phyloP scores from a whole-genome alignment of 768 basidiomycete genomes.

The Termitomyces sp. region DNA sequence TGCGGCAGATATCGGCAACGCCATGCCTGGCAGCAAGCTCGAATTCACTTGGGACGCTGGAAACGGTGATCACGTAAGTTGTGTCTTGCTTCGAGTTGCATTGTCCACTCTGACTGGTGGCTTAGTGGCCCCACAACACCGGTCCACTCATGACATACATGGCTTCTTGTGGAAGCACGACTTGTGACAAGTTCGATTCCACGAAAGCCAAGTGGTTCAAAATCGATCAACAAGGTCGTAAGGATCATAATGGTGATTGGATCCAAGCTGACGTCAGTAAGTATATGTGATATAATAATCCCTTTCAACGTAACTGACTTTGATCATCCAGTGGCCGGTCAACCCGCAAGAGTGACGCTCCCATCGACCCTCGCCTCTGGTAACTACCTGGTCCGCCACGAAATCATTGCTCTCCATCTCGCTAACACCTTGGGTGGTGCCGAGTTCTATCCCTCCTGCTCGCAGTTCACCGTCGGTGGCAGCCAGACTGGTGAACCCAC shows the following conservation, averaged over 20 bases:
- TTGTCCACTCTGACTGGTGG: not conserved
- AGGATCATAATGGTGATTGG: constrained; percentile 35
- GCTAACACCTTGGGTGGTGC: constrained; percentile 53
- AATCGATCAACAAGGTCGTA: constrained; percentile 47
- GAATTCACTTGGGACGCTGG: constrained; percentile 3
- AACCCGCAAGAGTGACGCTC: constrained; percentile 32
- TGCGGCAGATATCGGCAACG: constrained; percentile 45
- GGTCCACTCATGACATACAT: constrained; percentile 76
- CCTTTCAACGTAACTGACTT: not conserved
- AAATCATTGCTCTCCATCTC: constrained; percentile 74
- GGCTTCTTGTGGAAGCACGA: constrained; percentile 50
- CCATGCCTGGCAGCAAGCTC: constrained; percentile 20
- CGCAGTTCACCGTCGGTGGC: constrained; percentile 51
- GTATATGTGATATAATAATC: constrained; percentile 15
- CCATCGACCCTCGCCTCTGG: constrained; percentile 55
- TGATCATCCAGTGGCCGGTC: constrained; percentile 29
- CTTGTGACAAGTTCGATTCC: constrained; percentile 57
- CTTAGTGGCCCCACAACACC: constrained; percentile 45
- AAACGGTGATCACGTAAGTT: constrained; percentile 21
- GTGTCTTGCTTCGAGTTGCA: not conserved
- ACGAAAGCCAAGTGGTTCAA: constrained; percentile 69
- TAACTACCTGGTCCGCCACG: constrained; percentile 72
- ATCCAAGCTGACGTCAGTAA: constrained; percentile 47
- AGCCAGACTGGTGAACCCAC: constrained; percentile 42
- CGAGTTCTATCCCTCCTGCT: constrained; percentile 78